These are phyloP conservation scores for Thelonectria olida DNA, from an alignment of 2,329 filamentous ascomycete species.

Conservation along the genomic window DNA sequence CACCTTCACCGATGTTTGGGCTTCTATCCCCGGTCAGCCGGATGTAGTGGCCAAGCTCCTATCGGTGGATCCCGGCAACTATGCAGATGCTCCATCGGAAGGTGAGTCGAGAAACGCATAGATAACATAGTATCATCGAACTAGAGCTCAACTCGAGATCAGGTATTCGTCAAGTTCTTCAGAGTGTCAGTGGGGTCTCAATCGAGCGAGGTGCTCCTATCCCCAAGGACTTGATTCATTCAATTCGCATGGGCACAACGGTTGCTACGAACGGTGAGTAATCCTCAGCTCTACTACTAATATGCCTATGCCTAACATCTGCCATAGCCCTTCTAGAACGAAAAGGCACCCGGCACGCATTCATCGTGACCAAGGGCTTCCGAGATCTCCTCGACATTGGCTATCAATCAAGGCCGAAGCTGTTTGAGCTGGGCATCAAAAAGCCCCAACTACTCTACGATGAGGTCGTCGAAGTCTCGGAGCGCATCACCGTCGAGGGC, in stretches of 20 bases:
- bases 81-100: constrained; percentile 76
- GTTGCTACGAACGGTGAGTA: constrained; percentile 71
- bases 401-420: constrained; percentile 75
- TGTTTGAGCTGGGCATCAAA: constrained; percentile 76
- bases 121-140: not conserved
- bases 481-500: constrained; percentile 77
- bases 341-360: constrained; percentile 75
- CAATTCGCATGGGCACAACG: constrained; percentile 81
- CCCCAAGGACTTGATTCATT: constrained; percentile 57
- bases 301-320: not conserved
- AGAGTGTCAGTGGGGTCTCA: constrained; percentile 13
- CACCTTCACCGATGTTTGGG: constrained; percentile 77
- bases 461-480: constrained; percentile 74
- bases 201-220: constrained; percentile 39
- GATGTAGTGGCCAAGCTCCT: constrained; percentile 78
- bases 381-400: constrained; percentile 76
- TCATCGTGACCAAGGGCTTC: constrained; percentile 77
- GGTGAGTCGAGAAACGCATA: constrained; percentile 19
- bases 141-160: not conserved
- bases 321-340: constrained; percentile 66
- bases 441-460: constrained; percentile 76
- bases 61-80: constrained; percentile 76
- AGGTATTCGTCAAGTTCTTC: constrained; percentile 18
- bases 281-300: not conserved
- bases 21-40: constrained; percentile 70